A percentile compares a stretch with the other conserved stretches of the same genome.
Evolutionary conservation across 75 land plant genomes (phyloP).

Genomic region (Pinus albicaulis): DNA sequence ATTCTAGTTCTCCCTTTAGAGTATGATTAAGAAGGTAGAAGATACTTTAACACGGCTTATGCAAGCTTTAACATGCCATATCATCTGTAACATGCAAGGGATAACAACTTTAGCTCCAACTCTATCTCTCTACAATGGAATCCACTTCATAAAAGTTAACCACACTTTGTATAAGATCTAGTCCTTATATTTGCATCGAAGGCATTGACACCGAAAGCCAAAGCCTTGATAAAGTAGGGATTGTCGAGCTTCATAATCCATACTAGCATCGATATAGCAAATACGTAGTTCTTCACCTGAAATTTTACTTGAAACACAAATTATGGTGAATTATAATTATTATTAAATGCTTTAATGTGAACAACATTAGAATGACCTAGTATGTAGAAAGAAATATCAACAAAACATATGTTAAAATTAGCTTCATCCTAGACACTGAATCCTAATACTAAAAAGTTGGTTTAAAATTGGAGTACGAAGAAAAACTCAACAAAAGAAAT

Average conservation of each 20-base stretch:
- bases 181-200: slow-evolving; percentile 58
- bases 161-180: slow-evolving; percentile 7
- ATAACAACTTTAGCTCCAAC: not conserved
- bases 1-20: not conserved
- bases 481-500: not conserved
- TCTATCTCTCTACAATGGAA: not conserved
- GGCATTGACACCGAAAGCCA: slow-evolving; percentile 77
- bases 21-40: not conserved
- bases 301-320: not conserved
- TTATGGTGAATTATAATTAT: not conserved
- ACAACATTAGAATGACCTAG: no score
- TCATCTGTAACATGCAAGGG: not conserved
- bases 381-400: not conserved
- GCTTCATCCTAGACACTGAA: not conserved
- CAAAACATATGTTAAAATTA: not conserved
- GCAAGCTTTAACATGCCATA: not conserved
- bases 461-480: not conserved
- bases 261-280: slow-evolving; percentile 92
- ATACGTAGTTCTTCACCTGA: slow-evolving; percentile 89
- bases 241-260: slow-evolving; percentile 68
- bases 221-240: slow-evolving; percentile 53
- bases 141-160: not conserved
- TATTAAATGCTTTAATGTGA: not conserved
- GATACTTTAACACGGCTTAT: not conserved
- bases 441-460: not conserved